phyloP scores from a whole-genome alignment of 768 basidiomycete species.

The Suillus discolor region DNA sequence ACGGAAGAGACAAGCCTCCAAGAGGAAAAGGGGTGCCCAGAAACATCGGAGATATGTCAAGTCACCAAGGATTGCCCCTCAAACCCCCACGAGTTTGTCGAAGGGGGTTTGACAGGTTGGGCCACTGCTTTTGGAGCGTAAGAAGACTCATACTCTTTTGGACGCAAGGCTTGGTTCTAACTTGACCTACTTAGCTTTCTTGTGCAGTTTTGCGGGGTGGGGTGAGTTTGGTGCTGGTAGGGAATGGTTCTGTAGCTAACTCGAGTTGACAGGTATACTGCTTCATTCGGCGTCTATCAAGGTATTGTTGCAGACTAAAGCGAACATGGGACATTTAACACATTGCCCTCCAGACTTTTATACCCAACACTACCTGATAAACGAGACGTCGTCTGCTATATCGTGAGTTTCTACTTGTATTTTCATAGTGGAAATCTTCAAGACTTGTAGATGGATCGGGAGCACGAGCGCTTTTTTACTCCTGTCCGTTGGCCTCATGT shows the following conservation, averaged over 20 bases:
- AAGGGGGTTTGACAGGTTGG: background rate
- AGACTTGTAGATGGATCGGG: background rate
- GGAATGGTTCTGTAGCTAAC: background rate
- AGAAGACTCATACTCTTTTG: too few species aligned
- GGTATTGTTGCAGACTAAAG: background rate
- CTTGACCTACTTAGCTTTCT: background rate
- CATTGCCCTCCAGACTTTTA: background rate
- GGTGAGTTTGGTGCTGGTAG: background rate
- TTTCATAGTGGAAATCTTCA: background rate
- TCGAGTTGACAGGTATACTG: background rate
- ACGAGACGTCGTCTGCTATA: background rate
- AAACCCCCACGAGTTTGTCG: background rate
- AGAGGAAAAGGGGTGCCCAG: background rate
- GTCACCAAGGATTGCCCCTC: background rate
- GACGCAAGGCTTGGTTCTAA: too few species aligned
- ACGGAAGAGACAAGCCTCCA: background rate
- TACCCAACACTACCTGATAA: background rate
- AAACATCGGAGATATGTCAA: background rate
- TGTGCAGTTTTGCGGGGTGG: background rate
- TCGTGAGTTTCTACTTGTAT: background rate
- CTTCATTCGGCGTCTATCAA: background rate
- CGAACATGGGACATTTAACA: background rate
- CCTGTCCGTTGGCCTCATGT: background rate
- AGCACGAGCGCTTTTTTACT: background rate
- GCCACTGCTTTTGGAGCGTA: constrained; percentile 3